Evolutionary conservation across 1,139 yeast species (phyloP).

Genomic region (Spathaspora jeffriesii): DNA sequence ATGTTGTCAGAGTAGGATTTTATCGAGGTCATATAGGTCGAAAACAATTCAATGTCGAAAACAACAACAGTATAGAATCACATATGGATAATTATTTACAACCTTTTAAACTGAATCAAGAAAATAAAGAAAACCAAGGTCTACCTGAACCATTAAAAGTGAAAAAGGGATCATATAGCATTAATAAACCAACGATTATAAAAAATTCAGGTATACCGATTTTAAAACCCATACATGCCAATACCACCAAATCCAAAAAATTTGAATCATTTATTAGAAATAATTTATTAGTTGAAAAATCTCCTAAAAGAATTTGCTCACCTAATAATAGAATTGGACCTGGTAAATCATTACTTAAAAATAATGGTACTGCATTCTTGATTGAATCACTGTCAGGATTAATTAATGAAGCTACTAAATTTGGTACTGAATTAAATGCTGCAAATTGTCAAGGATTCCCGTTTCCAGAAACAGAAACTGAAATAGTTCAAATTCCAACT

Average conservation of each 20-base stretch:
- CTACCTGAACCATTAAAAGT: constrained; percentile 31
- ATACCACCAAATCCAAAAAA: constrained; percentile 18
- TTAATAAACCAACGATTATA: constrained; percentile 22
- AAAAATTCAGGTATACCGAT: constrained; percentile 24
- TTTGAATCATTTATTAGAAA: constrained; percentile 1
- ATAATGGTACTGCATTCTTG: constrained; percentile 40
- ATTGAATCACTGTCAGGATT: constrained; percentile 72
- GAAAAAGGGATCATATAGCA: constrained; percentile 18
- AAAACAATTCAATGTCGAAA: constrained; percentile 13
- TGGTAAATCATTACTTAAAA: constrained; percentile 13
- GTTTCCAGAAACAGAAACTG: constrained; percentile 57
- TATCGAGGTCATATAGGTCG: constrained; percentile 16
- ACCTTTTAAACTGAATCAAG: constrained; percentile 8
- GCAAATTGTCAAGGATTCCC: constrained; percentile 65
- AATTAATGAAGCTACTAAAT: constrained; percentile 69
- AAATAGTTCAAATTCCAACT: constrained; percentile 69
- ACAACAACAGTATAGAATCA: constrained; percentile 27
- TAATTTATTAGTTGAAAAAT: not conserved
- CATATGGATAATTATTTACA: constrained; percentile 28
- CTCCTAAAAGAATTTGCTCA: constrained; percentile 32
- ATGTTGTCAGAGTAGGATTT: constrained; percentile 46
- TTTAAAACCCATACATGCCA: constrained; percentile 24
- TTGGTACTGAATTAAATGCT: constrained; percentile 74
- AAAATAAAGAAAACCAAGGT: constrained; percentile 36
- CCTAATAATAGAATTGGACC: constrained; percentile 37